Evolutionary conservation across 1,284 basidiomycete genomes (phyloP), one percentile per base, ranked within the genome.

Genomic region (Melanopsichium pennsylvanicum): DNA sequence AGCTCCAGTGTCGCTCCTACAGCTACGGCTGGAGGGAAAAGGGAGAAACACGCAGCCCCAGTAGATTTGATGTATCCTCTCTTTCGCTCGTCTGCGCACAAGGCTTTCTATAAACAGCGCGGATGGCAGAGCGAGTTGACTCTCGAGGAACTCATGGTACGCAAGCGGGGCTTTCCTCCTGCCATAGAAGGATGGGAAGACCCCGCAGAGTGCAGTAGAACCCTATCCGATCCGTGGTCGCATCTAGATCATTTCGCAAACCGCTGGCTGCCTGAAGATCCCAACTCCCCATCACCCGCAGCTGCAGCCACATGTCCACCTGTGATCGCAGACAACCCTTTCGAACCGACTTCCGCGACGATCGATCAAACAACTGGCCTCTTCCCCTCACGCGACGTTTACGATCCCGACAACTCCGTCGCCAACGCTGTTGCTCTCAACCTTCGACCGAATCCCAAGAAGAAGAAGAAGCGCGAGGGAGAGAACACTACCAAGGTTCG

Each of bases 41-140:
- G 60, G 23, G 77, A 79, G 40, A 69, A 67, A n/a, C 74, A 78
- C 35, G 71, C 71, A 1, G 55, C 73, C 16, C 72, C 75, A 4
- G 59, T 79, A n/a, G 41, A 21, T 10, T 49, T 50, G 13, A 62
- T 80, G 49, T 79, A 79, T 37, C 78, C 77, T 38, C 23, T 19
- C 16, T 62, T 57, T 56, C 57, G 44, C 4, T 49, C 38, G 21
- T 32, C 31, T 33, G 13, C 45, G 2, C 52, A 61, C 10, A 58
- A 62, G 25, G 54, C 54, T 0, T 42, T 61, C 38, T 68, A 62
- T 45, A 58, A 57, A 37, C 64, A 61, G 27, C 48, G 40, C 16
- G 58, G 64, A 15, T 68, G 64, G 64, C 58, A 61, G 4, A 46
- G 31, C 44, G 77, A 79, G 37, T 19, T 56, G 34, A 67, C 69